Evolutionary conservation across 2,329 filamentous ascomycete genomes (phyloP).

Genomic region (Trichoderma arundinaceum): DNA sequence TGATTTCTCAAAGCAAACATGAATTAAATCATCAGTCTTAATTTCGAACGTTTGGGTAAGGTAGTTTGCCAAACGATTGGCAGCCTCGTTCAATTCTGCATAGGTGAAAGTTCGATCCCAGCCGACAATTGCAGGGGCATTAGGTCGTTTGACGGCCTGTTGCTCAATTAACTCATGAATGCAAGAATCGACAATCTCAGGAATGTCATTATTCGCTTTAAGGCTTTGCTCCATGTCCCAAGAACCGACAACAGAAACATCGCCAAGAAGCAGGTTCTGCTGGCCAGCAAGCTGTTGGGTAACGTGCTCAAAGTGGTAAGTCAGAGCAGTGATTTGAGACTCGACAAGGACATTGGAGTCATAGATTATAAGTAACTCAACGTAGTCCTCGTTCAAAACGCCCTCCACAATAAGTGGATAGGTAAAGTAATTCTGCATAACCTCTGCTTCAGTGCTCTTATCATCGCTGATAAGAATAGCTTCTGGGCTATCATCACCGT

Average conservation of each 20-base stretch:
- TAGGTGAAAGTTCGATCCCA: slow-evolving; percentile 33
- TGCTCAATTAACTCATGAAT: slow-evolving; percentile 28
- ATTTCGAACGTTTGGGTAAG: slow-evolving; percentile 1
- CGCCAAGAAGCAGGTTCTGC: not conserved
- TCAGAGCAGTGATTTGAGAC: slow-evolving; percentile 23
- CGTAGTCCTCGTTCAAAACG: slow-evolving; percentile 20
- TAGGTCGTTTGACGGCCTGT: slow-evolving; percentile 16
- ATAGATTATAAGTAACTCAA: slow-evolving; percentile 30
- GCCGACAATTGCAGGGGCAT: slow-evolving; percentile 23
- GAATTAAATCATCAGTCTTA: slow-evolving; percentile 32
- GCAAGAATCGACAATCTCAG: slow-evolving; percentile 27
- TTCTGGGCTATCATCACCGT: not conserved
- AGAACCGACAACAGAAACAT: slow-evolving; percentile 18
- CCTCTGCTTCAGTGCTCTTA: not conserved
- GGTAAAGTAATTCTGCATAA: slow-evolving; percentile 31
- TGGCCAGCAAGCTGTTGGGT: slow-evolving; percentile 29
- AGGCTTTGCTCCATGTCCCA: slow-evolving; percentile 25
- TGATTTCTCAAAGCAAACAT: slow-evolving; percentile 42
- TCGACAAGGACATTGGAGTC: slow-evolving; percentile 19
- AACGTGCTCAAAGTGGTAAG: slow-evolving; percentile 32
- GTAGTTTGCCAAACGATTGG: slow-evolving; percentile 15
- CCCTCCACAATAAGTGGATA: slow-evolving; percentile 31
- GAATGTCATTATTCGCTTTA: slow-evolving; percentile 14
- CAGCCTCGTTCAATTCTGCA: slow-evolving; percentile 8
- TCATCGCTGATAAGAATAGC: not conserved